A percentile compares a stretch with the other conserved stretches of the same genome.
phyloP scores from a whole-genome alignment of 2,329 filamentous ascomycete genomes.

The Fusarium beomiforme region DNA sequence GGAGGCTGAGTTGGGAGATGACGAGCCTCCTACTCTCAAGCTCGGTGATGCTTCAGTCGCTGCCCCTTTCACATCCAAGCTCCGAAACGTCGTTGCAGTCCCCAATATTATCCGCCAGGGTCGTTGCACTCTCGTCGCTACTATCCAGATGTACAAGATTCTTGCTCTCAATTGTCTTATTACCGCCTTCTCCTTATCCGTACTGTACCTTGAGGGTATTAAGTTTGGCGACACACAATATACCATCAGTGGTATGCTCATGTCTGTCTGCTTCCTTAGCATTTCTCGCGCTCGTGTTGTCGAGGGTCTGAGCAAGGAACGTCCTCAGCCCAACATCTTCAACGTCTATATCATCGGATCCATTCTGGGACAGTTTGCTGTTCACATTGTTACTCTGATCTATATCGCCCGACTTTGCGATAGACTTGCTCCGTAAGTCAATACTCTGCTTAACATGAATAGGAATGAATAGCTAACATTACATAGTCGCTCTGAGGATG shows the following conservation, averaged over 20 bases:
- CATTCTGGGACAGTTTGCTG: constrained; percentile 94
- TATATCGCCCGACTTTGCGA: constrained; percentile 94
- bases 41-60: constrained; percentile 97
- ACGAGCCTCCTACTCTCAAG: constrained; percentile 94
- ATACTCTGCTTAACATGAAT: fast-evolving
- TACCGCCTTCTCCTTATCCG: constrained; percentile 95
- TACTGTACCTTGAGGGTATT: constrained; percentile 96
- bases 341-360: constrained; percentile 99
- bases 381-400: constrained; percentile 93
- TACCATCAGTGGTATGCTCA: constrained; percentile 98
- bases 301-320: constrained; percentile 94
- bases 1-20: constrained; percentile 87
- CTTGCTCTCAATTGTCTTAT: constrained; percentile 97
- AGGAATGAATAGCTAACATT: constrained; percentile 39
- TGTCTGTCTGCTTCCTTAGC: constrained; percentile 99
- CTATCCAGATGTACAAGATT: constrained; percentile 99
- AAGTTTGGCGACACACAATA: constrained; percentile 99
- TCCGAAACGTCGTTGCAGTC: constrained; percentile 95
- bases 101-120: constrained; percentile 99
- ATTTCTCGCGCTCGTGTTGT: constrained; percentile 98
- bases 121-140: constrained; percentile 95
- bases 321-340: constrained; percentile 98
- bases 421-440: constrained; percentile 81
- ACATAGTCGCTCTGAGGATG: constrained; percentile 61
- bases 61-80: constrained; percentile 96